Conservation (phyloP, 805 yeast species). For the Lipomyces orientalis region DNA sequence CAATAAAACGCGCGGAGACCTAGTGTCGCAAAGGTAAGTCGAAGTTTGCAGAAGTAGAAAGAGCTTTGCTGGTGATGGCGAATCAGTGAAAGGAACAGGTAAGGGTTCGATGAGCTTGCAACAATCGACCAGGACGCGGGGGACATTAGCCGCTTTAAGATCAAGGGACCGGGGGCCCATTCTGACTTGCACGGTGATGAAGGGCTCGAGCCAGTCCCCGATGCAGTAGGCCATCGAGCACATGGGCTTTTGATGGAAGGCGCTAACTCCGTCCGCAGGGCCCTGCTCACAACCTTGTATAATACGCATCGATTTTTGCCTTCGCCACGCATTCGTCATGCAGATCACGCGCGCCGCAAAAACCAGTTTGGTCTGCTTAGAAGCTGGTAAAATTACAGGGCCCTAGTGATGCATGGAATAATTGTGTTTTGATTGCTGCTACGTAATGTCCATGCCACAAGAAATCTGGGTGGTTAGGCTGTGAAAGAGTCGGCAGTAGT, state of each 20-base stretch:
- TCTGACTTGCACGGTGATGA: not conserved
- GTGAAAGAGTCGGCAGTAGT: too few species aligned
- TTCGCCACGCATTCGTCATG: not conserved
- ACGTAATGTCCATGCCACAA: too few species aligned
- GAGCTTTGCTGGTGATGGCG: not conserved
- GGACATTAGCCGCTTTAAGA: not conserved
- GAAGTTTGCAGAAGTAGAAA: not conserved
- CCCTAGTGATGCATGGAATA: too few species aligned
- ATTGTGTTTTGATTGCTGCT: too few species aligned
- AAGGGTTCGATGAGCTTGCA: not conserved
- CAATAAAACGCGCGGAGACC: slow-evolving; percentile 3
- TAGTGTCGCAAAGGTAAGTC: not conserved
- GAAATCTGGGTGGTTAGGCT: too few species aligned
- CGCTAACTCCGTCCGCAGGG: too few species aligned
- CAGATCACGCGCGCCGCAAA: not conserved
- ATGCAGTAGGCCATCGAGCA: not conserved
- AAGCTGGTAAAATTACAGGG: too few species aligned
- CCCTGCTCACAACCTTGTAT: too few species aligned
- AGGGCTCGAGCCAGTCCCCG: not conserved
- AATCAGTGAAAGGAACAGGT: not conserved
- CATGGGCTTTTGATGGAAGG: too few species aligned
- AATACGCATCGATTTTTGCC: not conserved
- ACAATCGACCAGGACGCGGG: not conserved
- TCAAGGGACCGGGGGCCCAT: not conserved
- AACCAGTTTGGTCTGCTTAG: too few species aligned